A percentile compares a stretch with the other conserved stretches of the same genome.
These are phyloP conservation scores for Lepidium africanum DNA, from an alignment of 345 rosid genomes.

Conservation along the genomic window DNA sequence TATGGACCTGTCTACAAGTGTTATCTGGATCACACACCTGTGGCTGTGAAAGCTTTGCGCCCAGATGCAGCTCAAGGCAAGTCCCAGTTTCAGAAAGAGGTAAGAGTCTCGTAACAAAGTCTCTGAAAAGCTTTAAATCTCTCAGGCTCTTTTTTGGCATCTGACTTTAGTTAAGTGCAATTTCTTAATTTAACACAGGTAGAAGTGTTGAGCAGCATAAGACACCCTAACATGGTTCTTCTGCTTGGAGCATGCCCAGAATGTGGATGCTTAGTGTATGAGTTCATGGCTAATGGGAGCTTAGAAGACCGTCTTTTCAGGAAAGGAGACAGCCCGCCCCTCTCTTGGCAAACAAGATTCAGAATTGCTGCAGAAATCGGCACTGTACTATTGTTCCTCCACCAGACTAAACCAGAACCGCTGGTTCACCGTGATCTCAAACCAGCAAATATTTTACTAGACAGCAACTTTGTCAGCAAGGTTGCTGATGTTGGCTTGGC, in stretches of 20 bases:
- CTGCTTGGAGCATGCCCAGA: constrained; percentile 90
- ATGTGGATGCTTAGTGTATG: constrained; percentile 86
- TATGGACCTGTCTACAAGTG: constrained; percentile 91
- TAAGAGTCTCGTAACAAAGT: constrained; percentile 10
- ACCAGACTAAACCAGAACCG: constrained; percentile 89
- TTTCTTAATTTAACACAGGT: constrained; percentile 37
- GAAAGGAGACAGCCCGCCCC: constrained; percentile 49
- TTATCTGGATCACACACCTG: constrained; percentile 71
- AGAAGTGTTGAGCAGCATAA: constrained; percentile 77
- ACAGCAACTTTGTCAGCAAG: constrained; percentile 83
- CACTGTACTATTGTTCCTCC: constrained; percentile 67
- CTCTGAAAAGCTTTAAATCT: not conserved
- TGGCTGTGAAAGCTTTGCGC: constrained; percentile 75
- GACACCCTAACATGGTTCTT: constrained; percentile 91
- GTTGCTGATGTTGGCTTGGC: constrained; percentile 87
- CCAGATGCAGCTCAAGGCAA: constrained; percentile 92
- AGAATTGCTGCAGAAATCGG: constrained; percentile 78
- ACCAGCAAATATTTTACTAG: constrained; percentile 79
- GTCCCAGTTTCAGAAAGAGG: constrained; percentile 96
- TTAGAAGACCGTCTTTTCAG: constrained; percentile 73
- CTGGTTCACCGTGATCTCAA: constrained; percentile 85
- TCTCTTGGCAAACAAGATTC: constrained; percentile 84
- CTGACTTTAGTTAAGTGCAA: not conserved
- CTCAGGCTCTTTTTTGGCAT: not conserved
- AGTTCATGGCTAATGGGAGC: constrained; percentile 87